These are phyloP conservation scores for Acanthamoeba castellanii DNA, from an alignment of 208 protist genomes.

Conservation along the genomic window DNA sequence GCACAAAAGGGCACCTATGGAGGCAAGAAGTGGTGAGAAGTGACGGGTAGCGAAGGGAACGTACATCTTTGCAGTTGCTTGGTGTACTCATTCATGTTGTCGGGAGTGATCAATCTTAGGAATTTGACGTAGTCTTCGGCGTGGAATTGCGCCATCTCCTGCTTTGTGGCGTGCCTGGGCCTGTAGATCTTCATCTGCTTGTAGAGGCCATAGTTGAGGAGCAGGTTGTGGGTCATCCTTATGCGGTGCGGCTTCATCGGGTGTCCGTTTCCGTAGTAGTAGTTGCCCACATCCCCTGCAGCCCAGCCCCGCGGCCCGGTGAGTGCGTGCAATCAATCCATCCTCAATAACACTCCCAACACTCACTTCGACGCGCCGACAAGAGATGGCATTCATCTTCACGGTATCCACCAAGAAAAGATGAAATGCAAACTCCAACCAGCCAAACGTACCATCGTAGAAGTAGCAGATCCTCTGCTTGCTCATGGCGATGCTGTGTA, in stretches of 20 bases:
- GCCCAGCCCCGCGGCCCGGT: too few species aligned
- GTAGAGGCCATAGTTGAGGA: conserved; percentile 89
- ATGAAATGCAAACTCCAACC: too few species aligned
- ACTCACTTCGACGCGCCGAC: too few species aligned
- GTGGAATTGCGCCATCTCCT: conserved; percentile 92
- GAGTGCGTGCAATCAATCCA: neutral
- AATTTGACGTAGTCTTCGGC: conserved; percentile 93
- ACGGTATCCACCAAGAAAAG: too few species aligned
- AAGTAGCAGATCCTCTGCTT: conserved; percentile 84
- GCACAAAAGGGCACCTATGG: neutral
- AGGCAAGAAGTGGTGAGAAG: neutral
- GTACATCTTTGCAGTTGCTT: conserved; percentile 86
- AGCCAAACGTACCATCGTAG: conserved; percentile 79
- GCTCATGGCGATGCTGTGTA: conserved; percentile 32
- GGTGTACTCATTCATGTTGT: conserved; percentile 85
- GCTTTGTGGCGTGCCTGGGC: conserved; percentile 82
- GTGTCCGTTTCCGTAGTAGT: conserved; percentile 90
- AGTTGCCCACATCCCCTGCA: conserved; percentile 87
- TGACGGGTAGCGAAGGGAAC: neutral
- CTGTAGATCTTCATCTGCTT: conserved; percentile 87
- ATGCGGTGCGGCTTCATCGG: conserved; percentile 94
- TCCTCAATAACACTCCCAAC: neutral
- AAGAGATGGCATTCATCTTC: too few species aligned
- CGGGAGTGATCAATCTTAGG: conserved; percentile 87
- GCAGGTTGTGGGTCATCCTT: conserved; percentile 90